phyloP scores from a whole-genome alignment of 2,329 filamentous ascomycete genomes.

The Whalleya microplaca region DNA sequence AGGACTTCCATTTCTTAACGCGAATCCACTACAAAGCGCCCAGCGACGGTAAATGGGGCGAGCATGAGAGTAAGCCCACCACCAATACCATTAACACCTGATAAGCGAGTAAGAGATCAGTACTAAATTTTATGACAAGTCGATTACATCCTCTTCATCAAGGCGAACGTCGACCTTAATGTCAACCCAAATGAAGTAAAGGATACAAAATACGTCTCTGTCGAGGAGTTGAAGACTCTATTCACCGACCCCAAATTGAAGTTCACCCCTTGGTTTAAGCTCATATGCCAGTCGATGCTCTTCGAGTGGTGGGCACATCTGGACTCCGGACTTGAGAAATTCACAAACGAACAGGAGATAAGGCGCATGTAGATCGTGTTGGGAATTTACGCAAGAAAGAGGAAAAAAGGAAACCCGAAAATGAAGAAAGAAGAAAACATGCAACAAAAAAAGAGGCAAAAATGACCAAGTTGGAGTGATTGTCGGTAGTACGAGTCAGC shows the following conservation, averaged over 20 bases:
- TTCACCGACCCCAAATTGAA: conserved; percentile 79
- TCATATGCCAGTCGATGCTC: conserved; percentile 96
- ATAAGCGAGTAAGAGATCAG: not conserved
- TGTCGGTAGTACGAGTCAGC: not conserved
- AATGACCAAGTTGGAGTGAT: conserved; percentile 1
- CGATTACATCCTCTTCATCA: conserved; percentile 98
- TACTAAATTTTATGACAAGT: conserved; percentile 55
- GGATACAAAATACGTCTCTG: conserved; percentile 81
- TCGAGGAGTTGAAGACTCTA: conserved; percentile 80
- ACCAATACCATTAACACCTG: not conserved
- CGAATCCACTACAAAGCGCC: conserved; percentile 98
- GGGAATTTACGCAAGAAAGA: conserved; percentile 2
- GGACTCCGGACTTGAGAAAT: conserved; percentile 79
- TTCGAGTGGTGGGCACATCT: conserved; percentile 97
- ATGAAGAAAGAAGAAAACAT: not conserved
- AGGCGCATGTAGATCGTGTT: conserved; percentile 69
- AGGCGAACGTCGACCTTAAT: conserved; percentile 83
- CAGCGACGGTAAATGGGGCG: conserved; percentile 96
- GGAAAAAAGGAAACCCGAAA: not conserved
- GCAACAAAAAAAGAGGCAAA: not conserved
- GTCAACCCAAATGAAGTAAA: conserved; percentile 87
- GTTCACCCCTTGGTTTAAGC: conserved; percentile 99
- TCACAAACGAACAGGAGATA: conserved; percentile 83
- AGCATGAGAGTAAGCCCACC: conserved; percentile 84
- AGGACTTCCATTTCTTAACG: conserved; percentile 91